These are phyloP conservation scores for Colletotrichum shisoi DNA, from an alignment of 2,329 filamentous ascomycete species.

Conservation along the genomic window DNA sequence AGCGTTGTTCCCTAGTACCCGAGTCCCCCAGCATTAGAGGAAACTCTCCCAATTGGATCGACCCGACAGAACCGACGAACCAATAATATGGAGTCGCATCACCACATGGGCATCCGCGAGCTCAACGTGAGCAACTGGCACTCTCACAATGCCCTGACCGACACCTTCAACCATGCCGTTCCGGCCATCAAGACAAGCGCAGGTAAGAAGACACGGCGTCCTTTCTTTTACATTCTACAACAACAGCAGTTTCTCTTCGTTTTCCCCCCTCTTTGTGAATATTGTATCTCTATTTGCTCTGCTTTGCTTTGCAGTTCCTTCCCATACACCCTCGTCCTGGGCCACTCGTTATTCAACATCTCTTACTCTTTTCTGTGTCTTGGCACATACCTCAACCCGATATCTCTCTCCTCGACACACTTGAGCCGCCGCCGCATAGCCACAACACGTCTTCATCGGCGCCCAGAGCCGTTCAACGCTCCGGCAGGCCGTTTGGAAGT, in stretches of 20 bases:
- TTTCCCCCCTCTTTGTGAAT: slow-evolving; percentile 16
- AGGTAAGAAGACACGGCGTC: slow-evolving; percentile 55
- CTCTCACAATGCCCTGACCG: slow-evolving; percentile 57
- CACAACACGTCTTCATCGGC: background rate
- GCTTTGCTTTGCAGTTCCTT: slow-evolving; percentile 14
- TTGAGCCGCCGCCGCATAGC: background rate
- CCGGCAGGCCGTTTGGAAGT: background rate
- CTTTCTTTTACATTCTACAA: no score
- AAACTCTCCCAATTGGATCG: background rate
- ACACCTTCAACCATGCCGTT: slow-evolving; percentile 63
- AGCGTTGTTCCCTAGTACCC: background rate
- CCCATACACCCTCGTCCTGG: background rate
- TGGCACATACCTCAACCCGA: slow-evolving; percentile 3
- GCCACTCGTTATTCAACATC: slow-evolving; percentile 11
- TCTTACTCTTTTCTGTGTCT: background rate
- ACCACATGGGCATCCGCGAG: slow-evolving; percentile 56
- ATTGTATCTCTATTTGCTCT: no score
- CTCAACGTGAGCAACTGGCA: slow-evolving; percentile 60
- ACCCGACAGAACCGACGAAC: slow-evolving; percentile 19
- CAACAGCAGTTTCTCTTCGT: background rate
- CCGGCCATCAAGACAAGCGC: slow-evolving; percentile 67
- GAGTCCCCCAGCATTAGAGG: background rate
- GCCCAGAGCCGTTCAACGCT: slow-evolving; percentile 24
- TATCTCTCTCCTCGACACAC: slow-evolving; percentile 5
- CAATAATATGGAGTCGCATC: slow-evolving; percentile 49